Base-by-base conservation (phyloP, 768 basidiomycete genomes). In the Lactifluus subvellereus region DNA sequence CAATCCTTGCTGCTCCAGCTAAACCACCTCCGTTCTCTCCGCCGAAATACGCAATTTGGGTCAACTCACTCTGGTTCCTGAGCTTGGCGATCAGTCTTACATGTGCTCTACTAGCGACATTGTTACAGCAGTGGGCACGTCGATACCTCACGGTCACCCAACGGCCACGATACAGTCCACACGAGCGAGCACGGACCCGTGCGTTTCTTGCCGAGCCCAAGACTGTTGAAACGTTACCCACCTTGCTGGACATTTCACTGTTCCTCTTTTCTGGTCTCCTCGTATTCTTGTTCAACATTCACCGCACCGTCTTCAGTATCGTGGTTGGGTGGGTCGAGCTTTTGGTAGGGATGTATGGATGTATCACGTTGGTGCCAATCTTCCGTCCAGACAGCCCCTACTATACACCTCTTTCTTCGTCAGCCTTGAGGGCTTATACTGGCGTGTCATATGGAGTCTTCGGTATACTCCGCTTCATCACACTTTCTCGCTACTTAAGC, bases 191-290 rank as follows among this genome's bases (percentile, higher is more conserved):
- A 6, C 52, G 53, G 10, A 42, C 57, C 20, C 53, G 53, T 14
- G 54, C 54, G 3, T 61, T 54, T 54, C 45, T 61, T 32, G 14
- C 27, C 1, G 32, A 56, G 2, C 22, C 22, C 2, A 1, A 2
- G 22, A 2, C 22, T 33, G 45, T 61, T 3, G 54, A 56, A 16
- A 32, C 60, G 11, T 30, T 66, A 7, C 65, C 65, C 16, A 9
- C 57, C 1, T 38, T 66, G 22, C 52, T 66, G 10, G 55, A 64
- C 30, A 32, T 63, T 33, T 56, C 64, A 9, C 54, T 66, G 5
- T 63, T 58, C 53, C 55, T 66, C 11, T 66, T 66, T 62, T 30
- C 45, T 6, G 64, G 61, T 20, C 61, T 63, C 27, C 2, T 51
- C 30, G 20, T 55, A 1, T 66, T 55, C 48, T 22, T 66, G 16